Percentiles rank a stretch among this genome's conserved stretches.
These are phyloP conservation scores for Zygosaccharomyces gambellarensis DNA, from an alignment of 805 yeast species.

Conservation along the genomic window DNA sequence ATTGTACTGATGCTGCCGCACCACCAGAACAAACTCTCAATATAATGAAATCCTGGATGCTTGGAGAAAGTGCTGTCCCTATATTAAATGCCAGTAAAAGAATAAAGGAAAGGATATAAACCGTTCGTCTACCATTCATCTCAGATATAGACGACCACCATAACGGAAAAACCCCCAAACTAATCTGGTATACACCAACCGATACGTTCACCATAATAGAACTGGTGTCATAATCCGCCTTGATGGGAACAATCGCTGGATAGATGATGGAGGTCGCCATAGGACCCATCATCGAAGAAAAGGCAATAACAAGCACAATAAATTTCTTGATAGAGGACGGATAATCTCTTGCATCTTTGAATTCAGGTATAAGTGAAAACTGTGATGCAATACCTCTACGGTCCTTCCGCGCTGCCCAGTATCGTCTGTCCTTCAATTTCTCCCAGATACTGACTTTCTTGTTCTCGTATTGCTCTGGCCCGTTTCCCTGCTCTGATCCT, in stretches of 20 bases:
- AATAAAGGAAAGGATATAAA: slow-evolving; percentile 63
- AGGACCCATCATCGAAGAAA: slow-evolving; percentile 77
- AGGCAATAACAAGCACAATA: slow-evolving; percentile 62
- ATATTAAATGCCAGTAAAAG: slow-evolving; percentile 62
- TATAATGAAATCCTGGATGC: slow-evolving; percentile 57
- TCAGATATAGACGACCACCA: slow-evolving; percentile 89
- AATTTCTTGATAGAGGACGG: slow-evolving; percentile 45
- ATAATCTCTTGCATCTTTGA: slow-evolving; percentile 64
- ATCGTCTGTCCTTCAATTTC: slow-evolving; percentile 14
- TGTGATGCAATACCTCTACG: slow-evolving; percentile 57
- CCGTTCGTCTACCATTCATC: slow-evolving; percentile 64
- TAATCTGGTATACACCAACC: slow-evolving; percentile 70
- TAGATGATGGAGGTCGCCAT: slow-evolving; percentile 83
- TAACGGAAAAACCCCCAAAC: slow-evolving; percentile 74
- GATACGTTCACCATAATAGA: slow-evolving; percentile 64
- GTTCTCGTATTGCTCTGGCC: neutral
- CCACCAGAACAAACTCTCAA: slow-evolving; percentile 75
- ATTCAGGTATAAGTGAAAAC: slow-evolving; percentile 58
- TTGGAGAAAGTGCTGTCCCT: slow-evolving; percentile 65
- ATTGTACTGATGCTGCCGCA: slow-evolving; percentile 77
- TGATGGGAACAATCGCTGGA: slow-evolving; percentile 67
- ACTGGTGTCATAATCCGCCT: slow-evolving; percentile 49
- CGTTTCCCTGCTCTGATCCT: neutral
- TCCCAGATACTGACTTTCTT: neutral
- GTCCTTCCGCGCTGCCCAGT: slow-evolving; percentile 29